Evolutionary conservation across 192 early-diverging fungal species (phyloP), one percentile per base, ranked within the genome.

Genomic region (Lobosporangium transversale): DNA sequence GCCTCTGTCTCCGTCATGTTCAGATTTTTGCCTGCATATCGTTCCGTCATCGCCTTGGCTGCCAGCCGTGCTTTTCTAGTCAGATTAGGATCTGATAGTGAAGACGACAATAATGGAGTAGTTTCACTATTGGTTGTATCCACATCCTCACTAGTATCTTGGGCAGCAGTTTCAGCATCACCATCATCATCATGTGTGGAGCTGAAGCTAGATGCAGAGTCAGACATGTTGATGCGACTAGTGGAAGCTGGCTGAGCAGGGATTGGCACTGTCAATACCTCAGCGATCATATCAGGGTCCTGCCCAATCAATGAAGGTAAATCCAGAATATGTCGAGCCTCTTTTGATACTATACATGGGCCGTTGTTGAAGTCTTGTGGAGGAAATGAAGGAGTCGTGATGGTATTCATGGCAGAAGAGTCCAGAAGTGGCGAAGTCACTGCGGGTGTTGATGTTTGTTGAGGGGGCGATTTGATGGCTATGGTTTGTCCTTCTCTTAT

Each of bases 1-100:
- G 70, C 70, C 31, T 75, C 70, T 2, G 70, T 75, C 58, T 75
- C 70, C 0, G 70, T 75, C 63, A 75, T 75, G 52, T 75, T 75
- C 20, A 75, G 21, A 17, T 75, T 75, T 63, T 75, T 75, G 44
- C 57, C 61, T 4, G 62, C 36, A 55, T 75, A 66, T 15, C 63
- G 70, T 52, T 75, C 53, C 15, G 70, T 75, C 70, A 75, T 75
- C 3, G 62, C 70, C 44, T 75, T 56, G 4, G 70, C 70, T 26
- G 70, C 55, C 21, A 32, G 2, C 12, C 61, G 57, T 2, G 70
- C 70, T 50, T 74, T 64, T 23, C 31, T 55, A 30, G 57, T 32
- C 26, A 65, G 24, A 2, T 60, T 48, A 15, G 56, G 45, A 4
- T 60, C 7, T 12, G 57, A 9, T 4, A 9, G 18, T 20, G 68